phyloP scores from a whole-genome alignment of 495 filamentous ascomycete species.

The Trypethelium eluteriae region DNA sequence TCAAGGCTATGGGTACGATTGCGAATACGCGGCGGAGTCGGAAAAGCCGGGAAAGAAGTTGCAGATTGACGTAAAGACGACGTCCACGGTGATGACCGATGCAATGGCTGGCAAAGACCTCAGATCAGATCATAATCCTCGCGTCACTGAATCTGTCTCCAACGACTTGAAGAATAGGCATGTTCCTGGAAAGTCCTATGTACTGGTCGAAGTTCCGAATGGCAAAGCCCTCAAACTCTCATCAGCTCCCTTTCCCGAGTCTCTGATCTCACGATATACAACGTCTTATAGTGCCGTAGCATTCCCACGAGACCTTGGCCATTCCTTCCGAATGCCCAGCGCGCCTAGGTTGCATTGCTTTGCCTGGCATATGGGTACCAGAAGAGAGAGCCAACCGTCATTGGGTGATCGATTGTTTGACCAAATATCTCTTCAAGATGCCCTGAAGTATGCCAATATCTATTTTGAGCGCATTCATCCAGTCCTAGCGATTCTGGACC shows the following conservation, averaged over 20 bases:
- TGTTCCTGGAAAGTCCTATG: neutral
- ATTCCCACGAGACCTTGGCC: conserved; percentile 43
- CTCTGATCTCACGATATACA: conserved; percentile 31
- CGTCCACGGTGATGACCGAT: neutral
- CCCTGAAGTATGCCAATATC: conserved; percentile 18
- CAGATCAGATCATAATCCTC: neutral
- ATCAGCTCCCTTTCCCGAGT: conserved; percentile 21
- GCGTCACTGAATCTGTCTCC: conserved; percentile 16
- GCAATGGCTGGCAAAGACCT: neutral
- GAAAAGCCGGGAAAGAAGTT: conserved; percentile 19
- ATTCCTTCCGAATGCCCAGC: conserved; percentile 42
- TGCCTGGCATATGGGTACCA: conserved; percentile 46
- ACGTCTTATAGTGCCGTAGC: conserved; percentile 47
- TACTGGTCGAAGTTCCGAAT: conserved; percentile 2
- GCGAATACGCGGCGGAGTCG: conserved; percentile 35
- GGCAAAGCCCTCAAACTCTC: conserved; percentile 15
- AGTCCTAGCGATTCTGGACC: conserved; percentile 45
- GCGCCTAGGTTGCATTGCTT: conserved; percentile 47
- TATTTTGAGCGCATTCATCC: conserved; percentile 45
- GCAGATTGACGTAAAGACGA: conserved; percentile 17
- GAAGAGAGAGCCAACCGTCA: conserved; percentile 21
- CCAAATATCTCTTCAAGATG: conserved; percentile 2
- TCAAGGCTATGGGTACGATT: conserved; percentile 42
- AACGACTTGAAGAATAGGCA: neutral
- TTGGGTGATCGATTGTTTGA: neutral